Evolutionary conservation across 2,329 filamentous ascomycete species (phyloP).

Genomic region (Diplodia intermedia): DNA sequence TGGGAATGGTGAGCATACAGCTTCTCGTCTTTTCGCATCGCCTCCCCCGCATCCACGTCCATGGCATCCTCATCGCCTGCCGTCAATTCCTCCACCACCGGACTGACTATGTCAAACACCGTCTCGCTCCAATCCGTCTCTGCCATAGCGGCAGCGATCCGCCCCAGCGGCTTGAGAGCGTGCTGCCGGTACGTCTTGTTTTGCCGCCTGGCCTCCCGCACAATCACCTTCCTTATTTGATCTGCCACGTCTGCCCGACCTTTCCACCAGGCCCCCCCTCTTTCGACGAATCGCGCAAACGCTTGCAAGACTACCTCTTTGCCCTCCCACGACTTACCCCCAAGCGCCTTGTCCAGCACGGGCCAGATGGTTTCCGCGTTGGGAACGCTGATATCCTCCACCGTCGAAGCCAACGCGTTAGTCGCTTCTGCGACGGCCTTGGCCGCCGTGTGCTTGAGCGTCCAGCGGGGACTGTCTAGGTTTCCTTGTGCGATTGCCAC

Average conservation of each 20-base stretch:
- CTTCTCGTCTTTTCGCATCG: constrained; percentile 37
- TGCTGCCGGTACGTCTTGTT: constrained; percentile 83
- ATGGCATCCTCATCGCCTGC: constrained; percentile 40
- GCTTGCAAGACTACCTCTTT: constrained; percentile 85
- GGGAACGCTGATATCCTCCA: constrained; percentile 65
- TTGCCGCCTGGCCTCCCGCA: constrained; percentile 89
- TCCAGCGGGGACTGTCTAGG: constrained; percentile 84
- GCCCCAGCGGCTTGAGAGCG: constrained; percentile 74
- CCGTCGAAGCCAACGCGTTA: constrained; percentile 46
- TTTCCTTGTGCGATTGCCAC: constrained; percentile 69
- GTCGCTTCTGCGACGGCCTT: constrained; percentile 77
- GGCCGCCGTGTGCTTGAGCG: constrained; percentile 85
- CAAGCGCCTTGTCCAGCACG: constrained; percentile 78
- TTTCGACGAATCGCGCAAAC: constrained; percentile 78
- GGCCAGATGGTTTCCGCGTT: constrained; percentile 78
- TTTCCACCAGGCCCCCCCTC: constrained; percentile 64
- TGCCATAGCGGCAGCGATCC: constrained; percentile 70
- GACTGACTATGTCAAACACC: constrained; percentile 68
- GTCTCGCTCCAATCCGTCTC: constrained; percentile 75
- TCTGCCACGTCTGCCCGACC: constrained; percentile 66
- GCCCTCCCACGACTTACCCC: constrained; percentile 89
- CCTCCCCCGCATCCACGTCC: constrained; percentile 45
- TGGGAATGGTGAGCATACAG: constrained; percentile 35
- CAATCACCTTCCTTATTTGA: constrained; percentile 72
- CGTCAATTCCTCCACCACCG: constrained; percentile 51